Evolutionary conservation across 345 rosid genomes (phyloP), one percentile per base, ranked within the genome.

Genomic region (Anastatica hierochuntica): DNA sequence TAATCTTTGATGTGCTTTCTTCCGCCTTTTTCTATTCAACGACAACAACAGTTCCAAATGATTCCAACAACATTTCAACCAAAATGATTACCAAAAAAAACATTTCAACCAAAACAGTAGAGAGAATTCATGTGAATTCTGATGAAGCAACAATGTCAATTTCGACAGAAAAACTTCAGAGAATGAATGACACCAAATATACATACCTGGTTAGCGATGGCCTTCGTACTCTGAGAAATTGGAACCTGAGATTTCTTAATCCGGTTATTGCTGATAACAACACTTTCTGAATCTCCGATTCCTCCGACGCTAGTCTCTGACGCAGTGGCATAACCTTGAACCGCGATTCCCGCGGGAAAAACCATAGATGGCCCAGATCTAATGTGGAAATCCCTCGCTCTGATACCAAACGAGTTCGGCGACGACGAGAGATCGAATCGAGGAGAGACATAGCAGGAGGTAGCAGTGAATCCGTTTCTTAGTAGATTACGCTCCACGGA

Each of bases 121-220:
- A n/a, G 11, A 5, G 27, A 30, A n/a, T 14, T 15, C 14, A 2
- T 17, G 11, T 27, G 62, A 38, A 14, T 37, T 21, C 24, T 19
- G 11, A 40, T 23, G 14, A 19, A 53, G 23, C 14, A 11, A 38
- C 14, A 24, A 23, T 38, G 8, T 19, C 18, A 20, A 12, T 45
- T 44, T 50, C 35, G n/a, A n/a, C n/a, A n/a, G n/a, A n/a, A n/a
- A n/a, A n/a, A n/a, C n/a, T n/a, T n/a, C n/a, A n/a, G n/a, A n/a
- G n/a, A 7, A 30, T 30, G 30, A 31, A 16, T 11, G 10, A 26
- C 47, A 48, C 24, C 9, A 8, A 7, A 27, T 16, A 27, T 4
- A 14, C 50, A 17, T 24, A 89, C 97, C 88, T 90, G 96, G 33
- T 84, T 81, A 12, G 49, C 43, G 33, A 90, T 84, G 11, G 77